Percentiles rank a stretch among this genome's conserved stretches.
These are phyloP conservation scores for Blastobotrys arbuscula DNA, from an alignment of 1,139 yeast species.

Conservation along the genomic window DNA sequence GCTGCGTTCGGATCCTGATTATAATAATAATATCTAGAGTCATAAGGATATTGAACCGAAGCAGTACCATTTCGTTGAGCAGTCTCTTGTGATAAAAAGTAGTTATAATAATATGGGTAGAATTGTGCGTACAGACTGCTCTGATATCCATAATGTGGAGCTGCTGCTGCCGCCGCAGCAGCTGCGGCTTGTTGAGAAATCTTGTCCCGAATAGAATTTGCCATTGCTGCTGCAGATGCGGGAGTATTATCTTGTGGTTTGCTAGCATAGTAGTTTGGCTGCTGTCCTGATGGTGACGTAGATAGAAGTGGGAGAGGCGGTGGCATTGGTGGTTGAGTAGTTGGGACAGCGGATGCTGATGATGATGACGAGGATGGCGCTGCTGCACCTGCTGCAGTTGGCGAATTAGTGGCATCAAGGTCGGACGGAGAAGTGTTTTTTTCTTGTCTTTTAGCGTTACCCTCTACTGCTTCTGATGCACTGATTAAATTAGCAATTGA, in stretches of 20 bases:
- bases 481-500: conserved; percentile 20
- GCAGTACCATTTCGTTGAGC: background rate
- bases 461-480: conserved; percentile 18
- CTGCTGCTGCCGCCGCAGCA: conserved; percentile 12
- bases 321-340: conserved; percentile 7
- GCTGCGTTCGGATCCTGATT: background rate
- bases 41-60: background rate
- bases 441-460: conserved; percentile 3
- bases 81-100: conserved; percentile 2
- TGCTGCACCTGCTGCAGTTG: background rate
- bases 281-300: background rate
- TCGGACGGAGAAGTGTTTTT: background rate
- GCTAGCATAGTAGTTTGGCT: background rate
- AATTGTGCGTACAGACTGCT: conserved; percentile 3
- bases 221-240: conserved; percentile 2
- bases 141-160: conserved; percentile 7
- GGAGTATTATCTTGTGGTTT: conserved; percentile 3
- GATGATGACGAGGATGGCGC: conserved; percentile 1
- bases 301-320: conserved; percentile 7
- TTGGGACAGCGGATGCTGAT: background rate
- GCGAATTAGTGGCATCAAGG: background rate
- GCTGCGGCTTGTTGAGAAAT: conserved; percentile 10
- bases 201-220: conserved; percentile 2
- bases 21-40: background rate
- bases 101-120: conserved; percentile 10